phyloP scores from a whole-genome alignment of 116 monocot genomes.

The Dioscorea cayenensis region DNA sequence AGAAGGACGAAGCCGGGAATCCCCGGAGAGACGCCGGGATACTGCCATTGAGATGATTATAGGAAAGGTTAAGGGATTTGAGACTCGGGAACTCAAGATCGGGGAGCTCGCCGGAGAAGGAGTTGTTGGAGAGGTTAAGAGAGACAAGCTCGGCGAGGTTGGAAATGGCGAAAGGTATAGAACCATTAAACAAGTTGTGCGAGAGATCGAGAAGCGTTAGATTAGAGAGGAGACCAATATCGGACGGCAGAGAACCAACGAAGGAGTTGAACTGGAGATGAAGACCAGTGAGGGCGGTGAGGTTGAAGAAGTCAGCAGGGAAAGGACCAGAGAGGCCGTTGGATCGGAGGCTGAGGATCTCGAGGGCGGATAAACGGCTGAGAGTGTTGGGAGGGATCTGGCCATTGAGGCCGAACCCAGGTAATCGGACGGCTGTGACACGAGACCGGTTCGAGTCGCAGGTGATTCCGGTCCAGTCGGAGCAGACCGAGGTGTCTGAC shows the following conservation, averaged over 20 bases:
- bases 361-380: constrained; percentile 35
- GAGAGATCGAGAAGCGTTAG: constrained; percentile 45
- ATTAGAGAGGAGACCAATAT: constrained; percentile 18
- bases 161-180: constrained; percentile 56
- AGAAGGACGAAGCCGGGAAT: constrained; percentile 32
- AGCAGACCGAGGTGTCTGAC: constrained; percentile 13
- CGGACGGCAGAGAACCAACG: constrained; percentile 24
- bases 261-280: constrained; percentile 44
- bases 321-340: constrained; percentile 36
- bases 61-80: constrained; percentile 43
- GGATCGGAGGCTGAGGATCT: constrained; percentile 41
- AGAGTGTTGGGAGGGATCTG: constrained; percentile 36
- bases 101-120: constrained; percentile 58
- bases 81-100: constrained; percentile 55
- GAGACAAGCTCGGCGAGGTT: constrained; percentile 36
- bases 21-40: constrained; percentile 33
- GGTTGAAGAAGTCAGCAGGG: constrained; percentile 30
- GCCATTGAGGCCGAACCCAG: constrained; percentile 37
- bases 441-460: constrained; percentile 26
- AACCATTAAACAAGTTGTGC: constrained; percentile 55
- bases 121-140: constrained; percentile 74
- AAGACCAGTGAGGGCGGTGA: constrained; percentile 28
- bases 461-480: constrained; percentile 32
- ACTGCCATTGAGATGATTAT: constrained; percentile 48
- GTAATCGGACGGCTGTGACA: constrained; percentile 33